Percentiles rank a stretch among this genome's conserved stretches.
These are phyloP conservation scores for Boletus rufocinnamomeus DNA, from an alignment of 768 basidiomycete species.

Conservation along the genomic window DNA sequence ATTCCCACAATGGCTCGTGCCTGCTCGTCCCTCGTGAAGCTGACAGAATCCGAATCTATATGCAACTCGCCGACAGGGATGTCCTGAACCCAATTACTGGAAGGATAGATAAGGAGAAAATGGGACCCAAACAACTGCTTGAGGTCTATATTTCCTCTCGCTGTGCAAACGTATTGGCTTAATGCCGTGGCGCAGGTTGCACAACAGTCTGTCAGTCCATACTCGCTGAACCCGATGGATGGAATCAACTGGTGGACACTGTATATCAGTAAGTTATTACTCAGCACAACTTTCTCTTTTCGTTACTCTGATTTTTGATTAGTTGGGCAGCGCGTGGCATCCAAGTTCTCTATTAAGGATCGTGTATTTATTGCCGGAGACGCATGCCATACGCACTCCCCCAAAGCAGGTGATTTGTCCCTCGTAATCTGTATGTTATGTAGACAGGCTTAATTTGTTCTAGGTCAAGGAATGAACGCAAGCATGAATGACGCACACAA, in stretches of 20 bases:
- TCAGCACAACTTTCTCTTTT: background rate
- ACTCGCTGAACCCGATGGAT: slow-evolving; percentile 32
- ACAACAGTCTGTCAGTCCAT: slow-evolving; percentile 43
- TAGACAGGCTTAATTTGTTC: slow-evolving; percentile 19
- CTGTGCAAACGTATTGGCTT: background rate
- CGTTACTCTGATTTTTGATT: background rate
- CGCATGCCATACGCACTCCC: slow-evolving; percentile 50
- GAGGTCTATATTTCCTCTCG: slow-evolving; percentile 26
- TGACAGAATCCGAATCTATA: slow-evolving; percentile 51
- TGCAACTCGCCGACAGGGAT: slow-evolving; percentile 48
- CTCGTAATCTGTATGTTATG: background rate
- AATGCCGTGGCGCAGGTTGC: slow-evolving; percentile 35
- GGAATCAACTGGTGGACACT: slow-evolving; percentile 52
- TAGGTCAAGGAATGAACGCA: slow-evolving; percentile 57
- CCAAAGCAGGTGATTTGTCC: slow-evolving; percentile 39
- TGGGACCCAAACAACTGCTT: slow-evolving; percentile 43
- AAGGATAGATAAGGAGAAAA: slow-evolving; percentile 42
- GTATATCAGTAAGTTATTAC: slow-evolving; percentile 43
- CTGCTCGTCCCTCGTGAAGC: slow-evolving; percentile 54
- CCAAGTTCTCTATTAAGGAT: slow-evolving; percentile 46
- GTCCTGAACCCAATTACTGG: slow-evolving; percentile 41
- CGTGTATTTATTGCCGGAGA: slow-evolving; percentile 61
- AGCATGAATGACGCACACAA: slow-evolving; percentile 58
- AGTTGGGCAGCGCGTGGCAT: slow-evolving; percentile 60
- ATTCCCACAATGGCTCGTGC: slow-evolving; percentile 51